Conservation (phyloP, 176 grass and related monocot species). For the Tuctoria greenei region DNA sequence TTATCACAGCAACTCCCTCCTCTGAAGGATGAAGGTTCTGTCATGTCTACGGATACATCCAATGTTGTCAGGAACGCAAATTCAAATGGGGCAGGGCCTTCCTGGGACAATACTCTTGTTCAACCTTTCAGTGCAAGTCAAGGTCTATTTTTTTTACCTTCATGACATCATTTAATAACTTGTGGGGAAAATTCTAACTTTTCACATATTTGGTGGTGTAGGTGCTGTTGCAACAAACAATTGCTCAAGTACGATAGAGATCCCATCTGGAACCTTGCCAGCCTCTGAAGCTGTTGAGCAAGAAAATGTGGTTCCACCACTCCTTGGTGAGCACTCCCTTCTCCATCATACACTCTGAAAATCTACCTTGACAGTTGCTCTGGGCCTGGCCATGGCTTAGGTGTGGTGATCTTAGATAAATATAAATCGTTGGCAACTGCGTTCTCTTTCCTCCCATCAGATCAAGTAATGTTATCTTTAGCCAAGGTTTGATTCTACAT, state of each 20-base stretch:
- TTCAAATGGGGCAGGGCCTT: conserved; percentile 29
- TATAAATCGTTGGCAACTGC: background rate
- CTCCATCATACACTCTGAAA: background rate
- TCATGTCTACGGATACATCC: conserved; percentile 49
- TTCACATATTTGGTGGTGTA: conserved; percentile 29
- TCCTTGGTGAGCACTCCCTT: conserved; percentile 49
- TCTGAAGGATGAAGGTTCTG: conserved; percentile 41
- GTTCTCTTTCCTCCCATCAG: background rate
- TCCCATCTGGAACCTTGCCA: conserved; percentile 46
- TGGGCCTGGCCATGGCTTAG: background rate
- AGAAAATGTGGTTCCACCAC: conserved; percentile 55
- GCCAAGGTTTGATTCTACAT: background rate
- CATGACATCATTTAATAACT: background rate
- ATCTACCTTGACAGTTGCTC: conserved; percentile 27
- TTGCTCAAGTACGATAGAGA: conserved; percentile 69
- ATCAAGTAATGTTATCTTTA: background rate
- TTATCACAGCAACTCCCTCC: conserved; percentile 38
- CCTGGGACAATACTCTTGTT: conserved; percentile 43
- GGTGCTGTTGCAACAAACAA: conserved; percentile 59
- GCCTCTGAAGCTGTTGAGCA: conserved; percentile 67
- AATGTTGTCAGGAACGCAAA: conserved; percentile 30
- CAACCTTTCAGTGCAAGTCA: conserved; percentile 50
- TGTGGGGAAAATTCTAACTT: conserved; percentile 23
- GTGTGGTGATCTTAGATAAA: background rate
- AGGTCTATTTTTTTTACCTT: conserved; percentile 39